phyloP scores from a whole-genome alignment of 2,329 filamentous ascomycete genomes.

The Ascochyta fabae region DNA sequence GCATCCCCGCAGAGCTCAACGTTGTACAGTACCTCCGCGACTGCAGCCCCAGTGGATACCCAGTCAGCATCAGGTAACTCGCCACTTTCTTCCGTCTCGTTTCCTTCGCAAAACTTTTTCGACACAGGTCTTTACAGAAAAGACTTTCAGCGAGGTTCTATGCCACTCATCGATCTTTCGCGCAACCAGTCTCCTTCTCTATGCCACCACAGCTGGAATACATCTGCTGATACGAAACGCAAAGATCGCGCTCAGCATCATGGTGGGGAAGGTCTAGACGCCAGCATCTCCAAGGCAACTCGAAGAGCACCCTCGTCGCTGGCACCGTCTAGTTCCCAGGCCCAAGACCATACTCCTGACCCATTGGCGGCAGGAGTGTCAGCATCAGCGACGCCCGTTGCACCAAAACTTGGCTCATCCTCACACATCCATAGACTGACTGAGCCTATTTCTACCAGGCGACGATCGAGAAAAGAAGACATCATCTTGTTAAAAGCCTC shows the following conservation, averaged over 20 bases:
- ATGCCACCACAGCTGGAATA: neutral
- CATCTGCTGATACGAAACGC: conserved; percentile 20
- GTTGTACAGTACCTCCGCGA: conserved; percentile 14
- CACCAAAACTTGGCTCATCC: conserved; percentile 15
- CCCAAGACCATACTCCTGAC: neutral
- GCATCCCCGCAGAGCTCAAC: neutral
- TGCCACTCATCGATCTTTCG: conserved; percentile 17
- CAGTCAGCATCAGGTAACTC: conserved; percentile 26
- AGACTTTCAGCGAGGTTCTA: neutral
- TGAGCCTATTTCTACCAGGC: conserved; percentile 62
- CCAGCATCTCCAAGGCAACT: neutral
- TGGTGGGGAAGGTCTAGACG: neutral
- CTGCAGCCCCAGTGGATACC: conserved; percentile 4
- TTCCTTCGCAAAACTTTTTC: neutral
- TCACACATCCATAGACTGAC: conserved; percentile 46
- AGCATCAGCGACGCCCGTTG: conserved; percentile 1
- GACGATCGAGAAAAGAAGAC: conserved; percentile 72
- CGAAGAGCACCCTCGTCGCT: neutral
- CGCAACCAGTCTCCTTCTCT: conserved; percentile 1
- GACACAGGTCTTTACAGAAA: neutral
- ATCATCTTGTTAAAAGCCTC: conserved; percentile 79
- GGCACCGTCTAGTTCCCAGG: neutral
- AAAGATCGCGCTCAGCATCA: conserved; percentile 15
- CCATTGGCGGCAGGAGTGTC: neutral
- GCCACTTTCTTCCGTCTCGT: conserved; percentile 15